Base-by-base conservation (phyloP, 306 rosid species). In the Glycine tomentella region DNA sequence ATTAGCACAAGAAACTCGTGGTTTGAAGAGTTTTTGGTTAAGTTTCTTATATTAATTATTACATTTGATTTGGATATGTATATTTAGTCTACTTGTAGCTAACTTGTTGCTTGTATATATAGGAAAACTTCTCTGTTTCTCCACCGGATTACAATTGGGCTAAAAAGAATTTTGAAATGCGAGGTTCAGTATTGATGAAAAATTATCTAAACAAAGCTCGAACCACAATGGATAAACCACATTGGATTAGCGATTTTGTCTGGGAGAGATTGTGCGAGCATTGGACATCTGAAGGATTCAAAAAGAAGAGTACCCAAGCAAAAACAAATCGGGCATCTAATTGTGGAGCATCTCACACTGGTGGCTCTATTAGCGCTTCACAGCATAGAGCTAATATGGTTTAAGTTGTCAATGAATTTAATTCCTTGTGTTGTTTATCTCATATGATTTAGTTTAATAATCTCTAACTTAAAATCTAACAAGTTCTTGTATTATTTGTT, bases 331-430 rank as follows among this genome's bases (percentile, higher is more conserved):
- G 68, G 4, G 42, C 44, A 10, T 62, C 68, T 62, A 4, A 62
- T 31, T 31, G 1, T 25, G 68, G 44, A 62, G 16, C 15, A 33
- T 10, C 68, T 33, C 68, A 62, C 44, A 33, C 68, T 5, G 42
- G 44, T 31, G 68, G 68, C 16, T 62, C 68, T 11, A 62, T 62
- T 62, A 1, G 44, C 1, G 9, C 68, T 4, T 62, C 44, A 1
- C 68, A 62, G 44, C 68, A 62, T 62, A 62, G 44, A 62, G 68
- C 68, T 62, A 62, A 62, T 62, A 62, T 62, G 68, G 68, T 62
- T n/a, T 4, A 62, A 61, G 44, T 62, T 62, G 68, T 11, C 15
- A 10, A 3, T 31, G 12, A 20, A 62, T 62, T 4, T 62, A 1
- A 62, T 62, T 10, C 10, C 25, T 4, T 25, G 6, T 1, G 8